Percentiles rank a stretch among this genome's conserved stretches.
phyloP scores from a whole-genome alignment of 176 grass and related monocot species.

The Guadua angustifolia region DNA sequence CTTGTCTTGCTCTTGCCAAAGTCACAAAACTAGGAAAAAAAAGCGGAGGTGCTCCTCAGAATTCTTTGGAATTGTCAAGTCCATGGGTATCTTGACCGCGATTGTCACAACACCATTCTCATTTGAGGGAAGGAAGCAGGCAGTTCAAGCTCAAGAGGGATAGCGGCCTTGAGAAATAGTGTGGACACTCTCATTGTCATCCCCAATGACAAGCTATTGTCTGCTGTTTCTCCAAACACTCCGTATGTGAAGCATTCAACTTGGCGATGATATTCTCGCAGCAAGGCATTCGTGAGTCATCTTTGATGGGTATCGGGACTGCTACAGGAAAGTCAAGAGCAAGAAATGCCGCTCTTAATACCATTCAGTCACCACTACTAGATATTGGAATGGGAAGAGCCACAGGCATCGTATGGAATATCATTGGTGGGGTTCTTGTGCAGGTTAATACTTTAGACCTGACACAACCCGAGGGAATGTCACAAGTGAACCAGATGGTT shows the following conservation, averaged over 20 bases:
- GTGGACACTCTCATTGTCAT: conserved; percentile 93
- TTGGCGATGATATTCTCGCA: conserved; percentile 89
- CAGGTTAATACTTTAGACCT: too few species aligned
- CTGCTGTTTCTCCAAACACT: conserved; percentile 88
- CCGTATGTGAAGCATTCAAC: conserved; percentile 93
- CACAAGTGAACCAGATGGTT: too few species aligned
- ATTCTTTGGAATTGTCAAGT: conserved; percentile 75
- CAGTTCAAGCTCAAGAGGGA: conserved; percentile 93
- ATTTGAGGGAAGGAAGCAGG: conserved; percentile 77
- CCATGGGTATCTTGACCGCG: conserved; percentile 82
- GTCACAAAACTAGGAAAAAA: too few species aligned
- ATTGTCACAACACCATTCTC: conserved; percentile 90
- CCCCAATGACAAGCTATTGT: conserved; percentile 86
- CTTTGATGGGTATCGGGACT: conserved; percentile 97
- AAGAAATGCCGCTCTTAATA: conserved; percentile 91
- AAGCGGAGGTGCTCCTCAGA: conserved; percentile 84
- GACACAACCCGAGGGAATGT: too few species aligned
- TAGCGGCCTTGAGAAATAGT: conserved; percentile 76
- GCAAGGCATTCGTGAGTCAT: conserved; percentile 93
- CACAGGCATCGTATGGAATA: conserved; percentile 96
- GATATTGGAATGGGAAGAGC: conserved; percentile 97
- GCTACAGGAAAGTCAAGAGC: conserved; percentile 93
- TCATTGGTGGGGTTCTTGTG: too few species aligned
- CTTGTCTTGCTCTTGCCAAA: too few species aligned
- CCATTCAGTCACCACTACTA: conserved; percentile 85